Evolutionary conservation across 2,329 filamentous ascomycete species (phyloP).

Genomic region (Hymenoscyphus occultus): DNA sequence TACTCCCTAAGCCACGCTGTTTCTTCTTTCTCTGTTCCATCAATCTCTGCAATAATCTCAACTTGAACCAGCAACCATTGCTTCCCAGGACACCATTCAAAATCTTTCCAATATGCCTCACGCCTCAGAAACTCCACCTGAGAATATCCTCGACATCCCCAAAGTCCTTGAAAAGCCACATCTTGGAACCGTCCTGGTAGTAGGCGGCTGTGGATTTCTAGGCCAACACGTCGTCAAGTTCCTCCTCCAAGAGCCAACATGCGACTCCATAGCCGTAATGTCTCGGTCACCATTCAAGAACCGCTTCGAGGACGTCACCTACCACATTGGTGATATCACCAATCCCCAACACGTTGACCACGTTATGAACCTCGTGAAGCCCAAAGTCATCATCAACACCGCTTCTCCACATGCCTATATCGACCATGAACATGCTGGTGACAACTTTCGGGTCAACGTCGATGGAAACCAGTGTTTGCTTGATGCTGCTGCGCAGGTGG

Average conservation of each 20-base stretch:
- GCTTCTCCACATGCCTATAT: constrained; percentile 43
- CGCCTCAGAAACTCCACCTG: not conserved
- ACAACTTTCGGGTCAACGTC: constrained; percentile 45
- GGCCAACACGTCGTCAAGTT: constrained; percentile 49
- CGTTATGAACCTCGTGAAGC: constrained; percentile 43
- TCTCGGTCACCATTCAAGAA: constrained; percentile 43
- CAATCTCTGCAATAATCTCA: not conserved
- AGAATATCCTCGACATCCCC: not conserved
- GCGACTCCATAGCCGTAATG: constrained; percentile 45
- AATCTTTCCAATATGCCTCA: not conserved
- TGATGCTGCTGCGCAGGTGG: constrained; percentile 44
- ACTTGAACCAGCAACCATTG: not conserved
- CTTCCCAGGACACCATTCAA: not conserved
- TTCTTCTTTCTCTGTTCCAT: not conserved
- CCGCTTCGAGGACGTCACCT: constrained; percentile 39
- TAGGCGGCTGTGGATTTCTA: constrained; percentile 51
- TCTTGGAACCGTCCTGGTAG: constrained; percentile 37
- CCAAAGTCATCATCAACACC: constrained; percentile 49
- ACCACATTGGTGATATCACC: constrained; percentile 50
- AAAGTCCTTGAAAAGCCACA: constrained; percentile 2
- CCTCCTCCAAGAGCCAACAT: constrained; percentile 40
- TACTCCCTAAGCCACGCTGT: not conserved
- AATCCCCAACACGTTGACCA: constrained; percentile 41
- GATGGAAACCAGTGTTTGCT: constrained; percentile 49
- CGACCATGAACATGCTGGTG: constrained; percentile 22